Evolutionary conservation across 2,329 filamentous ascomycete species (phyloP).

Genomic region (Orbilia blumenaviensis): DNA sequence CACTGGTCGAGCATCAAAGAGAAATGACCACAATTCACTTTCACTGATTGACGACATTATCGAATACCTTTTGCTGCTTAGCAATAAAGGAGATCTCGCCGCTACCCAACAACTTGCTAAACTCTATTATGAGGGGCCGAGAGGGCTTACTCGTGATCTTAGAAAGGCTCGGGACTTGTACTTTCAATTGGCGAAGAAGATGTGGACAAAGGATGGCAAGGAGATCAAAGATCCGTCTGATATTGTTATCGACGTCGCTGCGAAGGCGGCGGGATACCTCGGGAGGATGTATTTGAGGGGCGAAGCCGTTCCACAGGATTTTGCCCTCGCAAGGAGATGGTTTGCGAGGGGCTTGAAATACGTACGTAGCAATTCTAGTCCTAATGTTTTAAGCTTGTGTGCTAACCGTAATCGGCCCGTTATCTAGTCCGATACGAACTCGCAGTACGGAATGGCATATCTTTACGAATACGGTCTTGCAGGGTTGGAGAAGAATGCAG

Average conservation of each 20-base stretch:
- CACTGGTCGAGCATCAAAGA: conserved; percentile 78
- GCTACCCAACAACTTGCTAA: conserved; percentile 86
- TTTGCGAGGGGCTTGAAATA: conserved; percentile 78
- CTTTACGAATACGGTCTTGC: conserved; percentile 80
- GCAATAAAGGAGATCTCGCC: conserved; percentile 86
- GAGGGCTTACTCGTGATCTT: conserved; percentile 77
- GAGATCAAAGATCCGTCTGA: conserved; percentile 76
- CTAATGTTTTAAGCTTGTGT: not conserved
- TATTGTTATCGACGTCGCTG: conserved; percentile 69
- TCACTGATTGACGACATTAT: conserved; percentile 91
- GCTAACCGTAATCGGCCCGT: conserved; percentile 16
- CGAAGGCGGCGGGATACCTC: conserved; percentile 83
- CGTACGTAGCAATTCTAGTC: conserved; percentile 14
- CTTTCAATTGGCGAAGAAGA: conserved; percentile 77
- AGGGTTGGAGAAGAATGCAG: conserved; percentile 74
- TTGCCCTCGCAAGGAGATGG: conserved; percentile 79
- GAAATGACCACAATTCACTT: conserved; percentile 79
- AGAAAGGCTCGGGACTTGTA: conserved; percentile 82
- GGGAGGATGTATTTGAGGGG: conserved; percentile 90
- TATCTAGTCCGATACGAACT: conserved; percentile 77
- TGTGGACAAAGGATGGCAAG: conserved; percentile 83
- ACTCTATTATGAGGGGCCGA: conserved; percentile 86
- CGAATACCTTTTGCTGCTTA: conserved; percentile 90
- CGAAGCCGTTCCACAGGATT: conserved; percentile 83
- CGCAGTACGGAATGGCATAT: conserved; percentile 82